phyloP scores from a whole-genome alignment of 768 basidiomycete species.

The Lactarius indigo region DNA sequence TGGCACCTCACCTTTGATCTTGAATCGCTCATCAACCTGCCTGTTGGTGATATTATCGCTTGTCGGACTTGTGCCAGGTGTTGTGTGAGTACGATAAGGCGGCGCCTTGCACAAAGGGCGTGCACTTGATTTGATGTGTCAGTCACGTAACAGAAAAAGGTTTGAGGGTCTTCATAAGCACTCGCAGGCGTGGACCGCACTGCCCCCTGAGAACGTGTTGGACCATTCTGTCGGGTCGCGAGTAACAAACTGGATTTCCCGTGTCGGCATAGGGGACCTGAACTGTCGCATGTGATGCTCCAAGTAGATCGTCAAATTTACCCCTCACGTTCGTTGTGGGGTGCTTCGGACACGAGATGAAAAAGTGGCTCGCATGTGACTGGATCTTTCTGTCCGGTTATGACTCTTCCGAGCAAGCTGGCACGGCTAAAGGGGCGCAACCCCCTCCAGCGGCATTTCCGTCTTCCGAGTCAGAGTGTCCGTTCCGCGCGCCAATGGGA shows the following conservation, averaged over 20 bases:
- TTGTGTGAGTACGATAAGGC: neutral
- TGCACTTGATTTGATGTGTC: neutral
- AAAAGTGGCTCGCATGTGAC: constrained; percentile 16
- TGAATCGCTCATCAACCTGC: constrained; percentile 6
- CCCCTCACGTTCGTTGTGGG: constrained; percentile 21
- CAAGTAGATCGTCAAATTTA: constrained; percentile 9
- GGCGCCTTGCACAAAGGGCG: constrained; percentile 12
- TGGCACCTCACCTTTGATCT: neutral
- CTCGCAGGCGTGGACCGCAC: neutral
- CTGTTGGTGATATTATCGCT: constrained; percentile 2
- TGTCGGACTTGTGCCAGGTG: constrained; percentile 4
- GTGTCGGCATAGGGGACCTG: constrained; percentile 7
- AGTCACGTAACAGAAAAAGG: constrained; percentile 19
- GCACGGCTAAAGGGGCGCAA: constrained; percentile 13
- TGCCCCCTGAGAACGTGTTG: constrained; percentile 7
- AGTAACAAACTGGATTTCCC: constrained; percentile 15
- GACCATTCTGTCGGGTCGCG: constrained; percentile 9
- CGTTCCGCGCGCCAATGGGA: neutral
- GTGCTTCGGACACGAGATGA: constrained; percentile 8
- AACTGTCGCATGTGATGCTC: constrained; percentile 12
- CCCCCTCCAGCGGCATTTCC: constrained; percentile 2
- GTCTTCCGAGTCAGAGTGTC: neutral
- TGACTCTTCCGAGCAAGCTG: constrained; percentile 15
- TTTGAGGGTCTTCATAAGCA: constrained; percentile 16
- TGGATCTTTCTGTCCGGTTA: constrained; percentile 11